Percentiles rank a stretch among this genome's conserved stretches.
Evolutionary conservation across 306 rosid genomes (phyloP).

Genomic region (Cucumis melo): DNA sequence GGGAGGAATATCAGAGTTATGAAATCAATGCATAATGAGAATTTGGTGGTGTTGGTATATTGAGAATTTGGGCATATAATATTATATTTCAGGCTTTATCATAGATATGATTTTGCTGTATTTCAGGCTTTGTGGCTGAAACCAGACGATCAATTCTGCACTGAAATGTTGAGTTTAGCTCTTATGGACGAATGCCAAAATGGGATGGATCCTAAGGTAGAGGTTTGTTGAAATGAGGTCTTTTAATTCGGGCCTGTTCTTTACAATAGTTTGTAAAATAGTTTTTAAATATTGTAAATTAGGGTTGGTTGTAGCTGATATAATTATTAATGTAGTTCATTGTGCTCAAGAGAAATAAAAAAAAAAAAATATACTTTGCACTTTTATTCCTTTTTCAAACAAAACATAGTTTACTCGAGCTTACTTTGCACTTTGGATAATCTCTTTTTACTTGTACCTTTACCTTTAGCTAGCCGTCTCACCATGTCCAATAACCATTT

Average conservation of each 20-base stretch:
- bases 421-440: background rate
- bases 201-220: conserved; percentile 23
- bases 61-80: background rate
- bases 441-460: too few species aligned
- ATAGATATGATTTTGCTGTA: conserved; percentile 8
- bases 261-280: background rate
- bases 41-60: too few species aligned
- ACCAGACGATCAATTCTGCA: conserved; percentile 85
- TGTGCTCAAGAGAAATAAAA: background rate
- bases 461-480: too few species aligned
- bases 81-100: background rate
- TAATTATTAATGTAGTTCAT: background rate
- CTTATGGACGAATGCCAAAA: conserved; percentile 56
- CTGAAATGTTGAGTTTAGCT: conserved; percentile 80
- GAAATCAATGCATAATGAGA: background rate
- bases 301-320: background rate
- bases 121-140: conserved; percentile 74
- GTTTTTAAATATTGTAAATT: background rate
- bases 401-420: background rate
- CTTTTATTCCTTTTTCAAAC: background rate
- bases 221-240: conserved; percentile 18
- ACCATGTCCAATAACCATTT: too few species aligned
- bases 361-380: background rate
- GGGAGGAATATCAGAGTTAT: background rate
- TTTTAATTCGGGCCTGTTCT: background rate